Percentiles rank a stretch among this genome's conserved stretches.
Conservation (phyloP, 257 asterid genomes). For the Solanum rostratum region DNA sequence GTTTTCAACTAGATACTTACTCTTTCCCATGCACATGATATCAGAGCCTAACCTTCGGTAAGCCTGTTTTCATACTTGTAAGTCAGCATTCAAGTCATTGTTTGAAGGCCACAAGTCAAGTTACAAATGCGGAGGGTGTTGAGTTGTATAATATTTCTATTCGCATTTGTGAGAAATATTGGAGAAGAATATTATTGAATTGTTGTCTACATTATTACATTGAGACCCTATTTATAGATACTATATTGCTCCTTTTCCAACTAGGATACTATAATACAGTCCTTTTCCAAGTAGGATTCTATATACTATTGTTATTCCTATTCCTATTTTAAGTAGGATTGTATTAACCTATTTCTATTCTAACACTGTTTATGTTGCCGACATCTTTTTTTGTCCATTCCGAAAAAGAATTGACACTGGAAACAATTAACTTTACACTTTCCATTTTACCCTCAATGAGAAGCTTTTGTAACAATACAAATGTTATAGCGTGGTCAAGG, state of each 20-base stretch:
- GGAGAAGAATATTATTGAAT: too few relatives aligned
- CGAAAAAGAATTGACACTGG: not conserved
- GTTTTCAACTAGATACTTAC: not conserved
- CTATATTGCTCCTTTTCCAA: too few relatives aligned
- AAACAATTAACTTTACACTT: not conserved
- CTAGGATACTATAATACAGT: too few relatives aligned
- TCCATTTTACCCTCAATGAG: not conserved
- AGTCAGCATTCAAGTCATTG: not conserved
- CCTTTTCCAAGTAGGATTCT: too few relatives aligned
- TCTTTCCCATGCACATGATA: not conserved
- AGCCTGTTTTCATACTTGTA: not conserved
- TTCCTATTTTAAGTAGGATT: too few relatives aligned
- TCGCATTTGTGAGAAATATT: too few relatives aligned
- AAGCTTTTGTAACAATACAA: not conserved
- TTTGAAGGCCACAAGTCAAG: not conserved
- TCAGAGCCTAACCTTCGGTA: not conserved
- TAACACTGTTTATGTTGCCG: not conserved
- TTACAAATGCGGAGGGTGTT: not conserved
- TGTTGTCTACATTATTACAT: too few relatives aligned
- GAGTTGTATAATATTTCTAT: not conserved
- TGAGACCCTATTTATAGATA: too few relatives aligned
- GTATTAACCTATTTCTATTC: not conserved
- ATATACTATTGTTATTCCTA: too few relatives aligned
- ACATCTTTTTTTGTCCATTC: not conserved
- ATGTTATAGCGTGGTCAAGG: not conserved